phyloP scores from a whole-genome alignment of 2,329 filamentous ascomycete species.

The Pyrenophora tritici-repentis region DNA sequence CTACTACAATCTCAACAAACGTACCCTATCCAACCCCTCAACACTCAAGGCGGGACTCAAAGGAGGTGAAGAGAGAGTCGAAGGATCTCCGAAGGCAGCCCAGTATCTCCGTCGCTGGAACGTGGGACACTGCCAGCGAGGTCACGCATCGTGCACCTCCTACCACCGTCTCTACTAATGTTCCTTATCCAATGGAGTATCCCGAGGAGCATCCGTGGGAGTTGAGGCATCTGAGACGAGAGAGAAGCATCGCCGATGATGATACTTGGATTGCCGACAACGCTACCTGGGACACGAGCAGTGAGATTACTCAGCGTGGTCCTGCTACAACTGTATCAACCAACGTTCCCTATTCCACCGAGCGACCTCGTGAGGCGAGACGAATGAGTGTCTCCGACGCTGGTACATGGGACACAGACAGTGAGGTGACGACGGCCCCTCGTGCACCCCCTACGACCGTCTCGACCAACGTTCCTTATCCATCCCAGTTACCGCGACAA shows the following conservation, averaged over 20 bases:
- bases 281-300: slow-evolving; percentile 14
- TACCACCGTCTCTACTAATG: slow-evolving; percentile 11
- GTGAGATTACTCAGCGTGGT: slow-evolving; percentile 9
- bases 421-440: slow-evolving; percentile 5
- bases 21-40: slow-evolving; percentile 6
- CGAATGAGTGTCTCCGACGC: slow-evolving; percentile 7
- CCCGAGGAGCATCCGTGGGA: slow-evolving; percentile 6
- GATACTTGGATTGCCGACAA: slow-evolving; percentile 2
- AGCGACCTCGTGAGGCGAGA: slow-evolving; percentile 4
- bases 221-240: slow-evolving; percentile 2
- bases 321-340: slow-evolving; percentile 14
- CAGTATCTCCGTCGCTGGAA: slow-evolving; percentile 13
- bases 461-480: slow-evolving; percentile 6
- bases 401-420: slow-evolving; percentile 14
- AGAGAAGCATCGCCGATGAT: slow-evolving; percentile 8
- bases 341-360: slow-evolving; percentile 10
- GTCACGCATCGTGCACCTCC: slow-evolving; percentile 9
- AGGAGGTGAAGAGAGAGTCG: slow-evolving; percentile 13
- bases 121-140: slow-evolving; percentile 12
- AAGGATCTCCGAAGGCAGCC: slow-evolving; percentile 9
- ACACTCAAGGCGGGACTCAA: slow-evolving; percentile 12
- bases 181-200: slow-evolving; percentile 7
- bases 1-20: slow-evolving; percentile 23
- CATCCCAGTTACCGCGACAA: not conserved
- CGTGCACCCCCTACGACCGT: slow-evolving; percentile 2